Evolutionary conservation across 2,329 filamentous ascomycete genomes (phyloP), one percentile per base, ranked within the genome.

Genomic region (Trematosphaeria pertusa): DNA sequence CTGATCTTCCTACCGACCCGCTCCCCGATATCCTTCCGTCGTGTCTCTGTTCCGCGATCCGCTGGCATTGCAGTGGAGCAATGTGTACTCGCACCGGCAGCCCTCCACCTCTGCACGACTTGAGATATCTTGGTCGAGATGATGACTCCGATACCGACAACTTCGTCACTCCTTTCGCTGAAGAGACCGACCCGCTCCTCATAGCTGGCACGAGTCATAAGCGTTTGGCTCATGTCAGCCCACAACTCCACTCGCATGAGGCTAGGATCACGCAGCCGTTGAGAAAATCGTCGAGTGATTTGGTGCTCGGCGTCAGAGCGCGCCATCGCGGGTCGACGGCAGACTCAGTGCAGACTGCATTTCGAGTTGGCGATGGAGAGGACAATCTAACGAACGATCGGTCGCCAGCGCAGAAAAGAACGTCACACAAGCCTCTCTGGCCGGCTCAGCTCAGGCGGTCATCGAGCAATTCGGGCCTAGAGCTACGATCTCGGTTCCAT

Each of bases 391-490:
- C 8, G 5, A n/a, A 20, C 10, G 10, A 19, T 5, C 7, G 19
- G 10, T 14, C 15, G 20, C 11, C 22, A 5, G 32, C 31, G 14
- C 32, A 20, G 21, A 39, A 17, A 9, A n/a, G 33, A n/a, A 3
- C 28, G 12, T 19, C 3, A 2, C 17, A 36, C 12, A 39, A 20
- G 20, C 26, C 19, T 18, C 22, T 18, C 9, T n/a, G n/a, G n/a
- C 30, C 20, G 10, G 37, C 36, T 15, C 28, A 28, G n/a, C 18
- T 39, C 12, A 34, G 46, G 30, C 49, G 43, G 4, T 48, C 52
- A 17, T 51, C 39, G 5, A 59, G 56, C 41, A 59, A 35, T 14
- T 43, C 53, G 8, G 31, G 22, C 15, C 17, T 50, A 4, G 48
- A 56, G 11, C 20, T 41, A 2, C 38, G 28, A 12, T 56, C 46